A percentile compares a stretch with the other conserved stretches of the same genome.
These are phyloP conservation scores for Suillus variegatus DNA, from an alignment of 768 basidiomycete genomes.

Conservation along the genomic window DNA sequence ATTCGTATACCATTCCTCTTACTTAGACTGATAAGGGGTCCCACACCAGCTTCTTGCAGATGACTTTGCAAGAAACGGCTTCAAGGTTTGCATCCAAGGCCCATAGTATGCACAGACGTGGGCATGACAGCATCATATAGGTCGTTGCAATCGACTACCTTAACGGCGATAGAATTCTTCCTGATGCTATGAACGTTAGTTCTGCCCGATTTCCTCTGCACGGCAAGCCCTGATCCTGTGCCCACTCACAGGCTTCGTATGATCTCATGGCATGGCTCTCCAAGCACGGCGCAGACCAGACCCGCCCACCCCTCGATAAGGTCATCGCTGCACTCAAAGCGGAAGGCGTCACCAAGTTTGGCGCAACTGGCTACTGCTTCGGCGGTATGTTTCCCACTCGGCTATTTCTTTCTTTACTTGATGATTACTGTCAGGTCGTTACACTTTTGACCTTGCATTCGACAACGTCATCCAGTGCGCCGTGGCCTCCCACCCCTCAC, in stretches of 20 bases:
- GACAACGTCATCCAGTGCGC: slow-evolving; percentile 50
- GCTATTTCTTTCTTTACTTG: neutral
- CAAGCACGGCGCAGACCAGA: slow-evolving; percentile 39
- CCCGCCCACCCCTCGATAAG: slow-evolving; percentile 54
- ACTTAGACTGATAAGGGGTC: neutral
- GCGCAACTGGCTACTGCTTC: slow-evolving; percentile 68
- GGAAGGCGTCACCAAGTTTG: slow-evolving; percentile 59
- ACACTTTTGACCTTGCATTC: slow-evolving; percentile 64
- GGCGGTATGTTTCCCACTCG: slow-evolving; percentile 45
- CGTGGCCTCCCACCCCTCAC: slow-evolving; percentile 62
- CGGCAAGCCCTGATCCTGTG: neutral
- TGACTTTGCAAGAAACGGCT: slow-evolving; percentile 42
- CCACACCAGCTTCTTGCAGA: slow-evolving; percentile 32
- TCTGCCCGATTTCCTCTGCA: neutral
- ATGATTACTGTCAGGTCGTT: slow-evolving; percentile 40
- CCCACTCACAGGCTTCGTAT: slow-evolving; percentile 27
- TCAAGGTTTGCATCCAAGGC: slow-evolving; percentile 23
- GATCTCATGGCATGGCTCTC: slow-evolving; percentile 45
- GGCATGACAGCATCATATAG: slow-evolving; percentile 9
- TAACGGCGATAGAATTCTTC: slow-evolving; percentile 34
- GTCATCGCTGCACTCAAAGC: slow-evolving; percentile 58
- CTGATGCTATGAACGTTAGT: slow-evolving; percentile 19
- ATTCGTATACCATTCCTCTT: neutral
- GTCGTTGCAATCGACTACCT: slow-evolving; percentile 38
- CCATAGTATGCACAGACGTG: neutral